Percentiles rank a stretch among this genome's conserved stretches.
Conservation (phyloP, 1,139 yeast genomes). For the Komagataea norvegica region DNA sequence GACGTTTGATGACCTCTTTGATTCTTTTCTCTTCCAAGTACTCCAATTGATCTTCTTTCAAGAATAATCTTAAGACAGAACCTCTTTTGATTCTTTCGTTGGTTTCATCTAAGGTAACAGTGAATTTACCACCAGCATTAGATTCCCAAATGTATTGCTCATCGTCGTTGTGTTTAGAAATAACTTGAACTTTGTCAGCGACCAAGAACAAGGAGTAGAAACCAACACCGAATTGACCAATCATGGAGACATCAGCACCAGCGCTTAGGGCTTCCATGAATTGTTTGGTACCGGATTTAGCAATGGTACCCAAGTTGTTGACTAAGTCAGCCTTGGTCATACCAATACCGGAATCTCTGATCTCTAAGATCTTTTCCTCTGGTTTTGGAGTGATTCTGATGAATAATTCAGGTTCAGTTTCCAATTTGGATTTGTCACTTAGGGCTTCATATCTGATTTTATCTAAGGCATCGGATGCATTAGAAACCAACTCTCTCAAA, state of each 20-base stretch:
- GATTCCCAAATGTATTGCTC: constrained; percentile 99
- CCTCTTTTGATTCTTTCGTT: constrained; percentile 92
- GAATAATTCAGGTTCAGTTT: constrained; percentile 92
- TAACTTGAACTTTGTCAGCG: constrained; percentile 98
- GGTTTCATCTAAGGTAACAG: constrained; percentile 84
- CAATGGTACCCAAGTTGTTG: constrained; percentile 99
- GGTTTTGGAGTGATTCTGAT: constrained; percentile 97
- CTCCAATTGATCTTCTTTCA: constrained; percentile 98
- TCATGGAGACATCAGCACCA: constrained; percentile 99
- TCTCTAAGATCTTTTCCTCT: constrained; percentile 89
- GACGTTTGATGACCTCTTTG: constrained; percentile 99
- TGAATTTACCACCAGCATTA: constrained; percentile 99
- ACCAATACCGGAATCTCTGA: constrained; percentile 99
- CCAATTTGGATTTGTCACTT: constrained; percentile 87
- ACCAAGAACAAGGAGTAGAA: constrained; percentile 99
- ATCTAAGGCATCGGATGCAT: constrained; percentile 95
- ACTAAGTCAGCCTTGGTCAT: constrained; percentile 99
- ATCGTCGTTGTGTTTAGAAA: constrained; percentile 97
- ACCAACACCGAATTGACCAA: constrained; percentile 99
- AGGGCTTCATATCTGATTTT: constrained; percentile 97
- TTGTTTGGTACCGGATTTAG: constrained; percentile 99
- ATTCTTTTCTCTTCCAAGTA: constrained; percentile 99
- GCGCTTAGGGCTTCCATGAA: constrained; percentile 99
- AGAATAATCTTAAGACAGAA: constrained; percentile 89
- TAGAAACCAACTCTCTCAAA: constrained; percentile 97